phyloP scores from a whole-genome alignment of 2,329 filamentous ascomycete genomes.

The Cercospora beticola region DNA sequence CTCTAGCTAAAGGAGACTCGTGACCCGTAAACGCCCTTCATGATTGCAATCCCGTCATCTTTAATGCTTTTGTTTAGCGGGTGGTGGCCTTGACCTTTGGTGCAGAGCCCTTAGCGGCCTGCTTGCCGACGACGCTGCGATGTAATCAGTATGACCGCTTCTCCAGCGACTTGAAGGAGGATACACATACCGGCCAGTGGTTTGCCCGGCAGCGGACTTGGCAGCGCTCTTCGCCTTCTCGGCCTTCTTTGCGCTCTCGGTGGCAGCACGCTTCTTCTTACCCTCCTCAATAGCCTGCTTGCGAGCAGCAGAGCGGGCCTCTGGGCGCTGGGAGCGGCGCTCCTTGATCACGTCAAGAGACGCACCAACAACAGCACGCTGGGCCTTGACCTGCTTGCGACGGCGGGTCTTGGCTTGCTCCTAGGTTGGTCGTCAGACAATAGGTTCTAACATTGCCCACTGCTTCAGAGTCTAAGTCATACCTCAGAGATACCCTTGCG shows the following conservation, averaged over 20 bases:
- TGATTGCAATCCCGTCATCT: constrained; percentile 5
- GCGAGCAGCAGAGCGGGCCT: constrained; percentile 90
- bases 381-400: constrained; percentile 95
- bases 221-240: constrained; percentile 96
- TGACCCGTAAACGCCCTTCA: constrained; percentile 15
- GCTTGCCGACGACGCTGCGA: constrained; percentile 78
- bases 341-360: constrained; percentile 99
- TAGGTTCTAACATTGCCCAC: neutral
- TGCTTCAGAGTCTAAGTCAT: constrained; percentile 45
- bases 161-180: neutral
- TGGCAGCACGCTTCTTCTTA: constrained; percentile 96
- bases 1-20: constrained; percentile 16
- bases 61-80: constrained; percentile 61
- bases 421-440: constrained; percentile 53
- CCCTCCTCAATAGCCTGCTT: constrained; percentile 88
- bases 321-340: constrained; percentile 89
- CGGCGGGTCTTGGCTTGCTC: constrained; percentile 99
- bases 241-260: constrained; percentile 91
- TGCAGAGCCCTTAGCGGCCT: constrained; percentile 88
- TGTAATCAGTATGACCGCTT: neutral
- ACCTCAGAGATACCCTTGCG: constrained; percentile 99
- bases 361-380: constrained; percentile 98
- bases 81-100: constrained; percentile 81
- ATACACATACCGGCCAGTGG: constrained; percentile 53
- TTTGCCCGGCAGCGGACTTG: constrained; percentile 74